These are phyloP conservation scores for Fusarium subglutinans DNA, from an alignment of 2,329 filamentous ascomycete genomes.

Conservation along the genomic window DNA sequence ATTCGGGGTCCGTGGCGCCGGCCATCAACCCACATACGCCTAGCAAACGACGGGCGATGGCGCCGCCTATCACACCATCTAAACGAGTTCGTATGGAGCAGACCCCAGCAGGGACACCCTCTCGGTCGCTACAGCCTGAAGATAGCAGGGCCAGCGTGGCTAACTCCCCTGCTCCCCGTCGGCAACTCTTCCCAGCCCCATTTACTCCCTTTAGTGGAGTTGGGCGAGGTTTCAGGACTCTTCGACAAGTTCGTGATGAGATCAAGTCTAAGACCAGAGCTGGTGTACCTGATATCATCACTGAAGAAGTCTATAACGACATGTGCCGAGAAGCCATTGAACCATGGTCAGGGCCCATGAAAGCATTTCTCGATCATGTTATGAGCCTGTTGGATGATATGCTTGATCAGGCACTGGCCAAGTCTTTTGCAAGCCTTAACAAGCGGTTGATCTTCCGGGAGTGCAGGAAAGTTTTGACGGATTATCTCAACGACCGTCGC, in stretches of 20 bases:
- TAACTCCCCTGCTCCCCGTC: slow-evolving; percentile 15
- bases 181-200: slow-evolving; percentile 43
- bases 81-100: slow-evolving; percentile 45
- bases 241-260: slow-evolving; percentile 62
- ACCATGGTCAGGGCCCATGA: slow-evolving; percentile 66
- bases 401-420: slow-evolving; percentile 57
- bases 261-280: slow-evolving; percentile 64
- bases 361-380: slow-evolving; percentile 58
- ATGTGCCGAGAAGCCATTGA: slow-evolving; percentile 66
- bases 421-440: slow-evolving; percentile 57
- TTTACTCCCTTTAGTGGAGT: slow-evolving; percentile 53
- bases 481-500: slow-evolving; percentile 55
- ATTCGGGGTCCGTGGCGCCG: slow-evolving; percentile 41
- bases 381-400: slow-evolving; percentile 58
- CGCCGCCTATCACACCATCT: slow-evolving; percentile 45
- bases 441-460: slow-evolving; percentile 61
- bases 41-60: slow-evolving; percentile 45
- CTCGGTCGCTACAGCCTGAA: slow-evolving; percentile 50
- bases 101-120: slow-evolving; percentile 5
- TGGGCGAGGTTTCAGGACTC: slow-evolving; percentile 55
- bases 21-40: slow-evolving; percentile 37
- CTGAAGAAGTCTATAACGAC: slow-evolving; percentile 67
- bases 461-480: slow-evolving; percentile 53
- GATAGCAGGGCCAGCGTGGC: slow-evolving; percentile 46
- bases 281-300: slow-evolving; percentile 67